phyloP scores from a whole-genome alignment of 2,329 filamentous ascomycete species.

The Xylariales sp. region DNA sequence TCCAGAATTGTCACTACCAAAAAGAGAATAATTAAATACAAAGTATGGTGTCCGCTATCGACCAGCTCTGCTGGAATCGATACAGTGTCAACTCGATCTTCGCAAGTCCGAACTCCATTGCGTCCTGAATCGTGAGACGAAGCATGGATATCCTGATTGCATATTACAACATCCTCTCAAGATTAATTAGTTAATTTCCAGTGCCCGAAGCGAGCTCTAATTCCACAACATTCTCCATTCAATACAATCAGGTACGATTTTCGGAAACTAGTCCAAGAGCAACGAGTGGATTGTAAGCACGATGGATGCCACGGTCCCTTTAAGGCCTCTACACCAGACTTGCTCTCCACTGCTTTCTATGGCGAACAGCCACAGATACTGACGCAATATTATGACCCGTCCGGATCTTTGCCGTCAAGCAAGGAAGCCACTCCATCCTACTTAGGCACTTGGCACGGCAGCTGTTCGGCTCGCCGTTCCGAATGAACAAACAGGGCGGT shows the following conservation, averaged over 20 bases:
- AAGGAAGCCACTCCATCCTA: constrained; percentile 2
- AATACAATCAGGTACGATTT: not conserved
- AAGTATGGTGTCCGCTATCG: constrained; percentile 12
- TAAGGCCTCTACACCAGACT: not conserved
- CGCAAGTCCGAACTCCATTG: not conserved
- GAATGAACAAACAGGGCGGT: constrained; percentile 25
- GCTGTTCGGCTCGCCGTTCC: constrained; percentile 34
- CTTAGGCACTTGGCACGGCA: not conserved
- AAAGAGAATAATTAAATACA: constrained; percentile 17
- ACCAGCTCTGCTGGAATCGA: not conserved
- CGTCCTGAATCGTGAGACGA: constrained; percentile 6
- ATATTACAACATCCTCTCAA: not conserved
- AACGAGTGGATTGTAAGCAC: constrained; percentile 1
- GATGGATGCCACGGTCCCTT: constrained; percentile 5
- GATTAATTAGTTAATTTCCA: not conserved
- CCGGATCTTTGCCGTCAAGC: not conserved
- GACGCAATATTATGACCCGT: not conserved
- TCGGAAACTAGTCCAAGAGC: not conserved
- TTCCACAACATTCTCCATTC: not conserved
- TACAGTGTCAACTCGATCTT: constrained; percentile 6
- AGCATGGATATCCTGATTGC: constrained; percentile 5
- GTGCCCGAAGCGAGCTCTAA: constrained; percentile 5
- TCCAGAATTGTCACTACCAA: constrained; percentile 7
- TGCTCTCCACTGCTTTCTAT: not conserved
- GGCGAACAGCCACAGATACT: not conserved